A percentile compares a stretch with the other conserved stretches of the same genome.
Conservation (phyloP, 352 stramenopile genomes). For the Pythium rhizo-oryzae region DNA sequence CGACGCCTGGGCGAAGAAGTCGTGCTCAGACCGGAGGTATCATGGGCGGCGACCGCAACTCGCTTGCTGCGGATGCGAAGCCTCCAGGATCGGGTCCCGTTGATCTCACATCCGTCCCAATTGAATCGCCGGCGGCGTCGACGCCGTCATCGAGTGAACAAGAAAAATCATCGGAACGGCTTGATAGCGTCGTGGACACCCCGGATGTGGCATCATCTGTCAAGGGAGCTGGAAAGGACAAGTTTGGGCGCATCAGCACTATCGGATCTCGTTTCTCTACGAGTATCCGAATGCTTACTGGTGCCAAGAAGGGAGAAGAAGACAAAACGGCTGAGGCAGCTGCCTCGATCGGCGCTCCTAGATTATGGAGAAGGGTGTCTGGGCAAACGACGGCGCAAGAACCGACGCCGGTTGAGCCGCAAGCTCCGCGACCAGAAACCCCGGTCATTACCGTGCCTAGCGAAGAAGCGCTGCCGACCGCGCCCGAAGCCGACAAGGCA, state of each 20-base stretch:
- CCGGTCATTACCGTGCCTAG: constrained; percentile 15
- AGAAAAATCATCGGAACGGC: constrained; percentile 10
- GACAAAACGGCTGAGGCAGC: constrained; percentile 27
- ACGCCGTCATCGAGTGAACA: constrained; percentile 11
- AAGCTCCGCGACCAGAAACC: constrained; percentile 12
- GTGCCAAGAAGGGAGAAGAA: constrained; percentile 19
- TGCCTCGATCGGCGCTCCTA: constrained; percentile 20
- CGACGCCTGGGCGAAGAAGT: constrained; percentile 5
- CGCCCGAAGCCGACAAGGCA: constrained; percentile 4
- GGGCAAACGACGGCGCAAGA: constrained; percentile 13
- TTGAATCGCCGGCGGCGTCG: constrained; percentile 18
- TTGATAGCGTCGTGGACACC: constrained; percentile 19
- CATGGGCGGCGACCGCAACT: constrained; percentile 18
- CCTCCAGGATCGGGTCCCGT: background rate
- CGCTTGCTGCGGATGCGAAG: constrained; percentile 9
- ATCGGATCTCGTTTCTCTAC: constrained; percentile 80
- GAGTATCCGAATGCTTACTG: constrained; percentile 57
- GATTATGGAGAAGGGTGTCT: constrained; percentile 21
- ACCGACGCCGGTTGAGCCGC: constrained; percentile 4
- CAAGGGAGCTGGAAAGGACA: constrained; percentile 55
- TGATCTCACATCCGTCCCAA: constrained; percentile 1
- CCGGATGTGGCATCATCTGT: constrained; percentile 46
- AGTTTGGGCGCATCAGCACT: constrained; percentile 53
- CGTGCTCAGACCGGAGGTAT: constrained; percentile 28
- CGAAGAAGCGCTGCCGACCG: constrained; percentile 13